Base-by-base conservation (phyloP, 2,329 filamentous ascomycete species). In the Microcyclospora pomicola region DNA sequence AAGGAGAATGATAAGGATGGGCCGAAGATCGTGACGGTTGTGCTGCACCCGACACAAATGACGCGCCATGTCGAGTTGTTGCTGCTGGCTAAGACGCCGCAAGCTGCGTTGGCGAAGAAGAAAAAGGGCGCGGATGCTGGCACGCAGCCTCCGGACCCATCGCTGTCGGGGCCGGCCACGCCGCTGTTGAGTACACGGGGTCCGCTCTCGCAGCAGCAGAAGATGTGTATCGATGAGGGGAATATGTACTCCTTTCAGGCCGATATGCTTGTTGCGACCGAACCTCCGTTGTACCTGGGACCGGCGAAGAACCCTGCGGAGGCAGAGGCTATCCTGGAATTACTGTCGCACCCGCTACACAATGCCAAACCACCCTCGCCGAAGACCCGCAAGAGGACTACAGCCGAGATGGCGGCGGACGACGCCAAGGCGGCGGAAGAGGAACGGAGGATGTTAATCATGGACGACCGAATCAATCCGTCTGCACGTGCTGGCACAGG, bases 321-420 rank as follows among this genome's bases (percentile, higher is more conserved):
- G 47, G 77, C 77, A 1, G 78, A 86, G 34, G 68, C 69, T 9
- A 68, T 92, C 3, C 68, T 96, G 2, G 76, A 84, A 24, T 67
- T 71, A 13, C 67, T 88, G 49, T 70, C 75, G 14, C 82, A 92
- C 56, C 81, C 86, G 6, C 75, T 85, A 39, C 83, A 95, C 58
- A 73, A 75, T 24, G 74, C 80, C 35, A 68, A 75, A 32, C 79
- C 85, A 9, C 88, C 91, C 1, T 73, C 81, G 42, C 86, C 86
- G 2, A 95, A 94, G 68, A 80, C 79, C 6, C 72, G 91, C 40
- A 96, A 98, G 68, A 77, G 88, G 44, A 98, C 91, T 0, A 80
- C 92, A 13, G 91, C 91, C 7, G 88, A 98, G 56, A 76, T 96
- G 66, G 91, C 85, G 7, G 88, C 88, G 6, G 91, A 98, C 54